Evolutionary conservation across 179 eudicot species (phyloP).

Genomic region (Amaranthus tricolor): DNA sequence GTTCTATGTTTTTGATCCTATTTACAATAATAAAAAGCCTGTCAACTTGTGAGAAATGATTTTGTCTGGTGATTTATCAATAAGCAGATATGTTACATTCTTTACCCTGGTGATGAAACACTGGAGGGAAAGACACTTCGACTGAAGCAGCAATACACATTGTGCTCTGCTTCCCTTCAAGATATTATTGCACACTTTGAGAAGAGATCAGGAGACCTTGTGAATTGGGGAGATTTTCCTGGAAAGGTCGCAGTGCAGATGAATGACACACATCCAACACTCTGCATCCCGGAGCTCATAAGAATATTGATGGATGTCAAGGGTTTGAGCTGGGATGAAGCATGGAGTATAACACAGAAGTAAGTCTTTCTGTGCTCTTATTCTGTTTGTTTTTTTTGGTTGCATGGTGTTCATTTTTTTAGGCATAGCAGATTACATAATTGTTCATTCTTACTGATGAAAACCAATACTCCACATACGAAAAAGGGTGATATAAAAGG

Average conservation of each 20-base stretch:
- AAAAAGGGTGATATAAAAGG: background rate
- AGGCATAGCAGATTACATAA: too few relatives aligned
- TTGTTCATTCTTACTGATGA: background rate
- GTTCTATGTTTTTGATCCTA: background rate
- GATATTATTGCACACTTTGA: constrained; percentile 86
- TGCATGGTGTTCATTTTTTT: background rate
- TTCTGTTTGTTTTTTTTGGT: background rate
- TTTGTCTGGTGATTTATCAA: constrained; percentile 12
- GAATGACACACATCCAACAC: constrained; percentile 98
- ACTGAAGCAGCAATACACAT: constrained; percentile 89
- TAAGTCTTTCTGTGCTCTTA: constrained; percentile 16
- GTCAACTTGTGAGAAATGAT: constrained; percentile 15
- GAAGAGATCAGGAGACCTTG: constrained; percentile 63
- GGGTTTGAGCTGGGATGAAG: constrained; percentile 74
- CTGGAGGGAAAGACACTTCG: constrained; percentile 80
- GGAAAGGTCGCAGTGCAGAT: constrained; percentile 93
- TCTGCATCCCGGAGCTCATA: constrained; percentile 89
- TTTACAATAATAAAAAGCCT: background rate
- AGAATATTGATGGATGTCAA: constrained; percentile 84
- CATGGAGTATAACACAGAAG: constrained; percentile 87
- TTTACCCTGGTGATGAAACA: constrained; percentile 93
- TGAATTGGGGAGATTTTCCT: constrained; percentile 79
- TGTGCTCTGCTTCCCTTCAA: constrained; percentile 96
- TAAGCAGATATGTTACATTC: constrained; percentile 71
- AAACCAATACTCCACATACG: background rate